Base-by-base conservation (phyloP, 2,329 filamentous ascomycete species). In the Beauveria scarabaeidicola region DNA sequence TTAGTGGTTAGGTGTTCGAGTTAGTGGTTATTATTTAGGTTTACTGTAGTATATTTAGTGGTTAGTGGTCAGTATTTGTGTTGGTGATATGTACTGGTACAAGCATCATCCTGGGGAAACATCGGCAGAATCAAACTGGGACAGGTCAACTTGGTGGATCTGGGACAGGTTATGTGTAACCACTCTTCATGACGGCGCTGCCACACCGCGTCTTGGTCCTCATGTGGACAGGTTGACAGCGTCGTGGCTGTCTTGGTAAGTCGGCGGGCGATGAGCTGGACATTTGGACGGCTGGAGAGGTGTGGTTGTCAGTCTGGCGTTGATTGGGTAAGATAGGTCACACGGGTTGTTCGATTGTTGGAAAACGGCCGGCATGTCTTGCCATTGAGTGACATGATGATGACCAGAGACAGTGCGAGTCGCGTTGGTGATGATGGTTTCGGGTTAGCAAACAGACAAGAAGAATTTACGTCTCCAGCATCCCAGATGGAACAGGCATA, bases 141-240 rank as follows among this genome's bases (percentile, higher is more conserved):
- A n/a, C n/a, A n/a, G n/a, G n/a, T n/a, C n/a, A n/a, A n/a, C n/a
- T n/a, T n/a, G n/a, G n/a, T n/a, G n/a, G n/a, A n/a, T n/a, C n/a
- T n/a, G n/a, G n/a, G n/a, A n/a, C n/a, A n/a, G n/a, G n/a, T n/a
- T n/a, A n/a, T n/a, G n/a, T n/a, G n/a, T n/a, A n/a, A n/a, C n/a
- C n/a, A n/a, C 52, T 44, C 25, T 29, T 44, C 25, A 15, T 36
- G 52, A 27, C 27, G 47, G 40, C 40, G 52, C 41, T 55, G 53
- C 41, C 43, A 56, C 53, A 56, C 53, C 53, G 43, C 41, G 53
- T 56, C 41, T 46, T 47, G 43, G 43, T 56, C 41, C 53, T 56
- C 53, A 56, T 56, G 53, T 56, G 53, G 43, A 56, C 53, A 56
- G 27, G 53, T 56, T 43, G 53, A 56, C 53, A 47, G 27, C 46